Conservation (phyloP, 345 rosid species). For the Aquilaria yunnanensis region DNA sequence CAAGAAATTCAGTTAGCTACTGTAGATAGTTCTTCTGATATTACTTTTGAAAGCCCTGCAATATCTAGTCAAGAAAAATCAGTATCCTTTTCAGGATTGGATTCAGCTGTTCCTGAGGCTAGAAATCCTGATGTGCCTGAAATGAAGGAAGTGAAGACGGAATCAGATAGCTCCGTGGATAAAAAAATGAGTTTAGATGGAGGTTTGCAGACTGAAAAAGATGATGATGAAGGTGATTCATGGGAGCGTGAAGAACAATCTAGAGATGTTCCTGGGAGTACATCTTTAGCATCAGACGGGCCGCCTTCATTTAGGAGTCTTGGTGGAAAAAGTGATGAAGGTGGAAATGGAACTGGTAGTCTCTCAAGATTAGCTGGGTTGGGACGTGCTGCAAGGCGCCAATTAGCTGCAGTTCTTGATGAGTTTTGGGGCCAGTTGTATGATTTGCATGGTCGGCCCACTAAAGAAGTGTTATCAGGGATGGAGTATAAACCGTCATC, state of each 20-base stretch:
- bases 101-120: slow-evolving; percentile 27
- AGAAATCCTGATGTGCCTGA: slow-evolving; percentile 29
- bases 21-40: slow-evolving; percentile 26
- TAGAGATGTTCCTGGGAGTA: slow-evolving; percentile 45
- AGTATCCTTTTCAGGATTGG: background rate
- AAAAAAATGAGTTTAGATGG: slow-evolving; percentile 48
- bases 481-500: slow-evolving; percentile 40
- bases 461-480: slow-evolving; percentile 54
- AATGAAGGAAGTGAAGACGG: slow-evolving; percentile 30
- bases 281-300: slow-evolving; percentile 51
- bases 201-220: slow-evolving; percentile 38
- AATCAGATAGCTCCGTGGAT: slow-evolving; percentile 35
- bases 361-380: slow-evolving; percentile 91
- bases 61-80: background rate
- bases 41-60: slow-evolving; percentile 21
- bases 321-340: slow-evolving; percentile 73
- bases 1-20: slow-evolving; percentile 38
- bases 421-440: slow-evolving; percentile 96
- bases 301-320: slow-evolving; percentile 83
- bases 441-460: slow-evolving; percentile 71
- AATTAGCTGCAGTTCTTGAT: slow-evolving; percentile 61
- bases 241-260: slow-evolving; percentile 69
- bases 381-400: slow-evolving; percentile 95
- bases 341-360: slow-evolving; percentile 81
- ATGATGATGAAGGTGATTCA: slow-evolving; percentile 51